Conservation (phyloP, 352 stramenopile species). For the Phytophthora capsici region DNA sequence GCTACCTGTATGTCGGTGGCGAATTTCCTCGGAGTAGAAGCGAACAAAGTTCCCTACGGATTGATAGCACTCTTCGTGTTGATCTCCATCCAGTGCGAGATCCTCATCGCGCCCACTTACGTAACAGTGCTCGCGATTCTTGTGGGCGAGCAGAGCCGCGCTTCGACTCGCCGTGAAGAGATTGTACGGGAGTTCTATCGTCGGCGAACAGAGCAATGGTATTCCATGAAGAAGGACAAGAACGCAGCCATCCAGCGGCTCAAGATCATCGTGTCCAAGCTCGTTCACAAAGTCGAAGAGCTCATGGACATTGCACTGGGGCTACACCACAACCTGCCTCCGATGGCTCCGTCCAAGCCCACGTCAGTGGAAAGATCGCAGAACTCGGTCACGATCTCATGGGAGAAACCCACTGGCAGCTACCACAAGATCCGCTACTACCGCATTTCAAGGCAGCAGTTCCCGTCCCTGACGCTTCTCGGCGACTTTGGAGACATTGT, state of each 20-base stretch:
- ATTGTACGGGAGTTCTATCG: conserved; percentile 74
- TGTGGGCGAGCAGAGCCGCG: conserved; percentile 54
- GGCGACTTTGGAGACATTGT: conserved; percentile 85
- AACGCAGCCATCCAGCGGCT: conserved; percentile 81
- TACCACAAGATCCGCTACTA: conserved; percentile 87
- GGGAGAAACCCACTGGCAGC: conserved; percentile 62
- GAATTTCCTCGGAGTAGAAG: conserved; percentile 71
- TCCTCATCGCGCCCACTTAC: conserved; percentile 69
- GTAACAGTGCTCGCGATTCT: conserved; percentile 61
- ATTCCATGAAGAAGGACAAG: conserved; percentile 85
- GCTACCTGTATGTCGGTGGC: conserved; percentile 72
- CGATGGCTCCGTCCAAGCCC: conserved; percentile 74
- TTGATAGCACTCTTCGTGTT: conserved; percentile 84
- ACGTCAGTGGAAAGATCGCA: conserved; percentile 62
- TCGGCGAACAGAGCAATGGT: conserved; percentile 74
- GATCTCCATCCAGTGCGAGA: conserved; percentile 87
- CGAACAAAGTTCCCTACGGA: conserved; percentile 54
- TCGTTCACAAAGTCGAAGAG: conserved; percentile 90
- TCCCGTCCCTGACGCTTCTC: conserved; percentile 82
- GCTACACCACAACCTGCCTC: conserved; percentile 83
- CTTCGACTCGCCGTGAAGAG: conserved; percentile 56
- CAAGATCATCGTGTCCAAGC: conserved; percentile 88
- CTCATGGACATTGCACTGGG: conserved; percentile 90
- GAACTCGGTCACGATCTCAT: conserved; percentile 80
- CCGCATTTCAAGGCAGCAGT: conserved; percentile 80